Conservation (phyloP, 106 monocot genomes). For the Allium cepa region DNA sequence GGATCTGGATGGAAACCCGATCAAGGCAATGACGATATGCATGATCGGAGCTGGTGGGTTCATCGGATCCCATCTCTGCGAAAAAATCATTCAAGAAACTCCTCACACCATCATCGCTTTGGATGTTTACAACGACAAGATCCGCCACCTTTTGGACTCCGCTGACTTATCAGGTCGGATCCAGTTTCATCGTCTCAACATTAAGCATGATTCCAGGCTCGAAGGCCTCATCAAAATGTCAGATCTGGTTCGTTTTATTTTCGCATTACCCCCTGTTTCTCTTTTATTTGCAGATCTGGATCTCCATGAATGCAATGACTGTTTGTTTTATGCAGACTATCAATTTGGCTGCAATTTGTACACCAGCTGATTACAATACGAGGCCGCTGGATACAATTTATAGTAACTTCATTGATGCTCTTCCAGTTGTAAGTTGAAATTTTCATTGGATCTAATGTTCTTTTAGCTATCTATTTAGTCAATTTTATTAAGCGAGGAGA, state of each 20-base stretch:
- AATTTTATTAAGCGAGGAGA: not conserved
- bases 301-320: not conserved
- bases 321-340: slow-evolving; percentile 28
- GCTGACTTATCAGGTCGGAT: slow-evolving; percentile 38
- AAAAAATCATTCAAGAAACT: slow-evolving; percentile 60
- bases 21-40: slow-evolving; percentile 52
- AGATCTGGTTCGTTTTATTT: slow-evolving; percentile 33
- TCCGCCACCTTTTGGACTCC: slow-evolving; percentile 41
- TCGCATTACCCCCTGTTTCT: not conserved
- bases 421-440: slow-evolving; percentile 39
- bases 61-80: slow-evolving; percentile 73
- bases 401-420: slow-evolving; percentile 77
- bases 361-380: slow-evolving; percentile 75
- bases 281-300: slow-evolving; percentile 6
- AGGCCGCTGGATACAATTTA: slow-evolving; percentile 71
- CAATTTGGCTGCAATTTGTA: slow-evolving; percentile 72
- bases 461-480: not conserved
- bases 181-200: slow-evolving; percentile 76
- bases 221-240: slow-evolving; percentile 70
- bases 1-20: slow-evolving; percentile 59
- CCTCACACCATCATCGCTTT: slow-evolving; percentile 54
- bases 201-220: slow-evolving; percentile 69
- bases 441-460: not conserved
- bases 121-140: slow-evolving; percentile 77
- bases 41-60: slow-evolving; percentile 77